Evolutionary conservation across 257 asterid genomes (phyloP).

Genomic region (Capsicum rhomboideum): DNA sequence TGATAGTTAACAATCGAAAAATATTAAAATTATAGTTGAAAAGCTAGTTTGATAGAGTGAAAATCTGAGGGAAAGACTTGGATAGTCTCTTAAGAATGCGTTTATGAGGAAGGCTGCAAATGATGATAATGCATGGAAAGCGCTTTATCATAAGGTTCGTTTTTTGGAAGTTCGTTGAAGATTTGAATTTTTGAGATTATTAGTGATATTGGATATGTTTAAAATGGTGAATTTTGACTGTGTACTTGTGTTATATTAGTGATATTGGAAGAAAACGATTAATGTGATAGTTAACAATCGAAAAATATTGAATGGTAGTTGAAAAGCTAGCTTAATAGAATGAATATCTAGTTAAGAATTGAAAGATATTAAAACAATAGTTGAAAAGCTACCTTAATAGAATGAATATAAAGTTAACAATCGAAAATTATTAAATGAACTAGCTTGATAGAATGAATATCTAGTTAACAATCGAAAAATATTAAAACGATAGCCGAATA

Average conservation of each 20-base stretch:
- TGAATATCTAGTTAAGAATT: no score
- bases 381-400: neutral
- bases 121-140: constrained; percentile 97
- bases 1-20: neutral
- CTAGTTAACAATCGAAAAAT: neutral
- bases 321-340: no score
- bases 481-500: neutral
- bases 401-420: no score
- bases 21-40: neutral
- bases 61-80: no score
- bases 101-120: constrained; percentile 93
- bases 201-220: neutral
- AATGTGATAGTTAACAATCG: no score
- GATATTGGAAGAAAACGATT: neutral
- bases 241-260: neutral
- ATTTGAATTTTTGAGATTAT: neutral
- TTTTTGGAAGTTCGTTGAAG: neutral
- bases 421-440: no score
- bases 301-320: no score
- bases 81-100: no score
- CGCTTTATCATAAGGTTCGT: constrained; percentile 78
- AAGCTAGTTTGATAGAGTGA: no score
- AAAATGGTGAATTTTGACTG: neutral
- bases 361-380: neutral
- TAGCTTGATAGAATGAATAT: neutral